Evolutionary conservation across 805 yeast genomes (phyloP), one percentile per base, ranked within the genome.

Genomic region (Yamadazyma takamatsuzukensis): DNA sequence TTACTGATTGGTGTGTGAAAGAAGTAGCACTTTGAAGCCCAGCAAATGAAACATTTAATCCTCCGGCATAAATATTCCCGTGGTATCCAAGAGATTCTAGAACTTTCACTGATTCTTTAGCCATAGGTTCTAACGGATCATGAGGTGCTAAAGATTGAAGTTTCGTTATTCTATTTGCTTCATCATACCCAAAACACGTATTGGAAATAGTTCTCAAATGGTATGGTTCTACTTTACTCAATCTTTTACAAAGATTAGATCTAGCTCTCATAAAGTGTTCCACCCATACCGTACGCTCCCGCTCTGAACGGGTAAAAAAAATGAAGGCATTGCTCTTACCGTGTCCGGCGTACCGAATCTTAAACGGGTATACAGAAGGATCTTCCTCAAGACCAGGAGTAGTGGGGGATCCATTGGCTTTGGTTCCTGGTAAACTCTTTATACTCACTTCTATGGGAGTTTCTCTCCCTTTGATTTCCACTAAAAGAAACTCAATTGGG

Each of bases 111-210:
- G 65, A 47, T 13, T 53, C 55, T 1, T 29, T 34, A 1, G 63
- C 39, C 15, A 54, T 34, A 5, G 42, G 43, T 46, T 72, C 72
- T 21, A 78, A 54, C 5, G 74, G 79, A 16, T 80, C 80, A 12
- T 69, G 64, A 14, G 68, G 61, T 0, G 76, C 70, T 33, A 74
- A 66, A 1, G 74, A 53, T 4, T 80, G 83, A 25, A 82, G 33
- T 47, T 72, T 78, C 2, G 52, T 51, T 1, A 78, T 68, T 14
- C 69, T 63, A 25, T 68, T 72, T 6, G 67, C 59, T 3, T 66
- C 71, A n/a, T 76, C 82, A 52, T 80, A 83, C 2, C 78, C 80
- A 56, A 84, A 85, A 34, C 69, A 65, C 16, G 71, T 64, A 44
- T 78, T 82, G 5, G 81, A 63, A 5, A 85, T 48, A 5, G 74